Evolutionary conservation across 2,329 filamentous ascomycete species (phyloP), one percentile per base, ranked within the genome.

Genomic region (Diplodia seriata): DNA sequence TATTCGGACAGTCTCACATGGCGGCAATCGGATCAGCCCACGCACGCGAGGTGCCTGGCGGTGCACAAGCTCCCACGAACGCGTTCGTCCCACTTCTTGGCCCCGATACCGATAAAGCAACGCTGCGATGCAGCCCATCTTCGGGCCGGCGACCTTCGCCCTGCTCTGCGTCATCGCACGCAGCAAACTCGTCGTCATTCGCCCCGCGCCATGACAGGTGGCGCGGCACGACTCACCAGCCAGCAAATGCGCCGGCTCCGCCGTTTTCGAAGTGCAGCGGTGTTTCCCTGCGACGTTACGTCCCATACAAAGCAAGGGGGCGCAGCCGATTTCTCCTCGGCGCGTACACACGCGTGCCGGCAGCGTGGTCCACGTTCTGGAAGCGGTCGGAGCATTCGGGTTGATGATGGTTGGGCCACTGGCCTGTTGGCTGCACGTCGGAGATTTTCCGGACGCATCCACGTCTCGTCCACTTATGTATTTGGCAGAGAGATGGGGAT

Each of bases 1-100:
- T 14, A 11, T 38, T 14, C 11, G 36, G 11, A 14, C 6, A 38
- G 9, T 11, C 18, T 47, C 40, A 47, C 49, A 29, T 50, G 43
- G 18, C 18, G 29, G 29, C 43, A 31, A 62, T 62, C 59, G 50
- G 59, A 62, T 51, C 59, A 62, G 59, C 59, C 59, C 59, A 62
- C 59, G 59, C 59, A 47, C 49, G 57, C 26, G 55, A 40, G 18
- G 18, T n/a, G 14, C 40, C 18, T 29, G 12, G 26, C 26, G 26
- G 26, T 26, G 26, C 26, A 26, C 26, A 26, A 26, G 26, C 26
- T 26, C 26, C 26, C 26, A 26, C 26, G 26, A 26, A 49, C n/a
- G 12, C 59, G 18, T 29, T 26, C 26, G 59, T 62, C 59, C 43
- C 11, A 62, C 59, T 36, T 62, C 40, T 26, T 29, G 47, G 15